phyloP scores from a whole-genome alignment of 2,329 filamentous ascomycete species.

The Leptographium wingfieldii region DNA sequence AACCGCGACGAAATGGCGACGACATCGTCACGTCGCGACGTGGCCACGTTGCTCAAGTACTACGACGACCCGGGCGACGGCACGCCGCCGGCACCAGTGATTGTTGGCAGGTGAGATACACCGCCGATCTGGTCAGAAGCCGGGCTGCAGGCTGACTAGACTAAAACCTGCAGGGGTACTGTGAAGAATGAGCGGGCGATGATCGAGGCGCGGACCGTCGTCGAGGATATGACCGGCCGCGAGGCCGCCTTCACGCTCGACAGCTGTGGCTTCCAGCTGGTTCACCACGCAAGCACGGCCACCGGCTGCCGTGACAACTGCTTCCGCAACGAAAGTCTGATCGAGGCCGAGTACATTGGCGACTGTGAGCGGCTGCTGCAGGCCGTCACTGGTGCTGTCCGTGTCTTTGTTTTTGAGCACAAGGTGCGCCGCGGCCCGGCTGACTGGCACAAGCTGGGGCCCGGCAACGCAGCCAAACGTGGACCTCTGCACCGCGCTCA shows the following conservation, averaged over 20 bases:
- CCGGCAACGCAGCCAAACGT: conserved; percentile 47
- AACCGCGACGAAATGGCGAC: not conserved
- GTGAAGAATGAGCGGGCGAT: conserved; percentile 18
- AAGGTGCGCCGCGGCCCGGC: conserved; percentile 45
- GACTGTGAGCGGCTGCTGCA: conserved; percentile 44
- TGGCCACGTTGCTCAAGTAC: conserved; percentile 25
- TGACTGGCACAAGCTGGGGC: conserved; percentile 53
- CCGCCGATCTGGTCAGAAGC: not conserved
- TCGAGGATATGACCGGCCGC: conserved; percentile 32
- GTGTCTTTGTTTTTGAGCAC: conserved; percentile 52
- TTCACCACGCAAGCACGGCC: conserved; percentile 30
- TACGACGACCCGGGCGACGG: conserved; percentile 28
- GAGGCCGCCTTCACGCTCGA: conserved; percentile 51
- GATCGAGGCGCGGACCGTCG: conserved; percentile 30
- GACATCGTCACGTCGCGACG: conserved; percentile 13
- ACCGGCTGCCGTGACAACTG: conserved; percentile 34
- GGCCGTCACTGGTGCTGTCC: conserved; percentile 34
- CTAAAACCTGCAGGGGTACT: conserved; percentile 1
- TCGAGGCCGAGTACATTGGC: conserved; percentile 40
- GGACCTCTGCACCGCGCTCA: conserved; percentile 34
- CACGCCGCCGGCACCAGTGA: conserved; percentile 23
- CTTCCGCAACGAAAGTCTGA: conserved; percentile 37
- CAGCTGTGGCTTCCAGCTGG: conserved; percentile 41
- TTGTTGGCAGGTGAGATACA: conserved; percentile 14
- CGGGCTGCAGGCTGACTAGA: not conserved